Percentiles rank a stretch among this genome's conserved stretches.
These are phyloP conservation scores for Leccinum subrobustum DNA, from an alignment of 1,284 basidiomycete genomes.

Conservation along the genomic window DNA sequence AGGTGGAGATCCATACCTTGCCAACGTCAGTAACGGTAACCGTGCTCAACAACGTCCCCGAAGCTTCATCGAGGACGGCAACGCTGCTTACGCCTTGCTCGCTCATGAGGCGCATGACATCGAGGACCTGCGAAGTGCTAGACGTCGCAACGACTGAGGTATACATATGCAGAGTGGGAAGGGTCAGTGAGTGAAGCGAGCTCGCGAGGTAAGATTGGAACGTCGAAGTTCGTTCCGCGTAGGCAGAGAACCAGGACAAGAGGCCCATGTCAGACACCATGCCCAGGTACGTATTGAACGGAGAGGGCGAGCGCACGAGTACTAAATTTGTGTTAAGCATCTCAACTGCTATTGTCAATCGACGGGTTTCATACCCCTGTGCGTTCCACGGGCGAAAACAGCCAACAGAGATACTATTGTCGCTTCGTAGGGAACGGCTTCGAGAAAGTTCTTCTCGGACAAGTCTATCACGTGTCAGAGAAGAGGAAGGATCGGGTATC, in stretches of 20 bases:
- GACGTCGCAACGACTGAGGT: slow-evolving; percentile 57
- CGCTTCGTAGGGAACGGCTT: slow-evolving; percentile 59
- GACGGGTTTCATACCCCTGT: slow-evolving; percentile 50
- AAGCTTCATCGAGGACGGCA: slow-evolving; percentile 67
- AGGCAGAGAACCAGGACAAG: slow-evolving; percentile 60
- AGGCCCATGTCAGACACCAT: slow-evolving; percentile 63
- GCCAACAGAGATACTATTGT: slow-evolving; percentile 61
- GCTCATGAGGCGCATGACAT: slow-evolving; percentile 79
- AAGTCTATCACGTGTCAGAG: slow-evolving; percentile 47
- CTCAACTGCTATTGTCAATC: neutral
- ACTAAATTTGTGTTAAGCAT: slow-evolving; percentile 37
- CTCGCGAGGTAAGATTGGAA: slow-evolving; percentile 56
- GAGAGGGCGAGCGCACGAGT: slow-evolving; percentile 44
- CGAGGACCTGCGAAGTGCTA: slow-evolving; percentile 58
- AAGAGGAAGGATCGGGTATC: neutral
- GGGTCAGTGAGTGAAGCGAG: slow-evolving; percentile 52
- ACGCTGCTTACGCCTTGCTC: slow-evolving; percentile 77
- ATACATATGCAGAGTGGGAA: slow-evolving; percentile 65
- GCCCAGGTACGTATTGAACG: slow-evolving; percentile 46
- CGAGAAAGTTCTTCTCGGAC: slow-evolving; percentile 77
- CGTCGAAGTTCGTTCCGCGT: slow-evolving; percentile 46
- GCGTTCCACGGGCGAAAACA: slow-evolving; percentile 65
- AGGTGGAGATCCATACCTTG: slow-evolving; percentile 42
- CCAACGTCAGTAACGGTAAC: slow-evolving; percentile 78
- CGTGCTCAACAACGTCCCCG: slow-evolving; percentile 58